A percentile compares a stretch with the other conserved stretches of the same genome.
Evolutionary conservation across 257 asterid species (phyloP).

Genomic region (Przewalskia tangutica): DNA sequence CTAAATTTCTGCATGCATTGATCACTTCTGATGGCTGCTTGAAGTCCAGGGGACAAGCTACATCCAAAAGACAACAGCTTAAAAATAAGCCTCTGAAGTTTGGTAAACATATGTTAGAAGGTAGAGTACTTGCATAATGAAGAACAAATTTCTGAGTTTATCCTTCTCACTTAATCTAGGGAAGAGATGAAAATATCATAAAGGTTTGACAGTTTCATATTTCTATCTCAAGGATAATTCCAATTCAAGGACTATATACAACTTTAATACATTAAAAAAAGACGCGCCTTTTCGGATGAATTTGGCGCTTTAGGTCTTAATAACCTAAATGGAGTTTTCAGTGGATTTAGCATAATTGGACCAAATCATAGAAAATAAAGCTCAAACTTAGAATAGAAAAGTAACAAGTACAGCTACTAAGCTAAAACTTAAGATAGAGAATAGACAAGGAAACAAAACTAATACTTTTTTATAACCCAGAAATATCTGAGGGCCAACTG

Average conservation of each 20-base stretch:
- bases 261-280: background rate
- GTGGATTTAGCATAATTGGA: background rate
- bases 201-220: background rate
- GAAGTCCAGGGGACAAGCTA: constrained; percentile 89
- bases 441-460: background rate
- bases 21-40: constrained; percentile 73
- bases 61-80: constrained; percentile 10
- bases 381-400: background rate
- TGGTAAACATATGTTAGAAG: background rate
- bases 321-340: background rate
- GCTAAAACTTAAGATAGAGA: background rate
- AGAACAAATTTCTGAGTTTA: background rate
- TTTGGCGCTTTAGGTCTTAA: background rate
- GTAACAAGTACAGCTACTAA: background rate
- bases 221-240: background rate
- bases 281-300: background rate
- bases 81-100: background rate
- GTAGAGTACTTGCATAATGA: background rate
- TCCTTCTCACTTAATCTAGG: background rate
- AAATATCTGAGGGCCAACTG: background rate
- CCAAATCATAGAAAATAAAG: background rate
- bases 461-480: background rate
- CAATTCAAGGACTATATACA: background rate
- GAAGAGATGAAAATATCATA: background rate
- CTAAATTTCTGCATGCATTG: constrained; percentile 61